Evolutionary conservation across 768 basidiomycete genomes (phyloP).

Genomic region (Omphalotus guepiniiformis): DNA sequence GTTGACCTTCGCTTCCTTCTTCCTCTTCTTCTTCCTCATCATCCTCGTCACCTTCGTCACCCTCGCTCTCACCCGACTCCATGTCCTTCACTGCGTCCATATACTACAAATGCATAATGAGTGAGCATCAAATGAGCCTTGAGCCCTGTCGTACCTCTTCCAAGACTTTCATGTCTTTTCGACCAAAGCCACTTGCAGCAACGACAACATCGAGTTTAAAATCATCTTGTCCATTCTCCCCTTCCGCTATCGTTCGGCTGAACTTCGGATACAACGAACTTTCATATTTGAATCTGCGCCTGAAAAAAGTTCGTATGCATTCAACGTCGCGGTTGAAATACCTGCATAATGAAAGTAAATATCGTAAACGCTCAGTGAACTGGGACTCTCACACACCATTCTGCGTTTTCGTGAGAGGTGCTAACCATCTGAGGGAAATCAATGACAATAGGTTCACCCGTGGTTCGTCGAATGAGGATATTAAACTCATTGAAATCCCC

Average conservation of each 20-base stretch:
- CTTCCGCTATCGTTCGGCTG: constrained; percentile 52
- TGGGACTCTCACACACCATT: constrained; percentile 59
- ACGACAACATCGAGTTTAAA: constrained; percentile 89
- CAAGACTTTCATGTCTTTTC: constrained; percentile 74
- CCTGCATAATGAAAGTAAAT: constrained; percentile 41
- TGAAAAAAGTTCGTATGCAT: constrained; percentile 92
- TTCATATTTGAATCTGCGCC: constrained; percentile 88
- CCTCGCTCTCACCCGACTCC: constrained; percentile 27
- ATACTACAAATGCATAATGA: constrained; percentile 43
- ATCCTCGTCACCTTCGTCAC: constrained; percentile 29
- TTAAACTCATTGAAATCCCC: constrained; percentile 99
- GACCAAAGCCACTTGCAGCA: constrained; percentile 89
- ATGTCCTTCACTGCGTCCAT: constrained; percentile 41
- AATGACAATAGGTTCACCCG: constrained; percentile 80
- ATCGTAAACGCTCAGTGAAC: constrained; percentile 10
- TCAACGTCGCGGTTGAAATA: constrained; percentile 99
- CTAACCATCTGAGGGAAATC: constrained; percentile 99
- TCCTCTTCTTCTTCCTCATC: constrained; percentile 35
- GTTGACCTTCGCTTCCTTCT: constrained; percentile 33
- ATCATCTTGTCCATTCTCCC: constrained; percentile 38
- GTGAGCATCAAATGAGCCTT: constrained; percentile 16
- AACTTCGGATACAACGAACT: constrained; percentile 86
- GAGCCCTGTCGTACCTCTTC: constrained; percentile 65
- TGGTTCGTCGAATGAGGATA: constrained; percentile 81
- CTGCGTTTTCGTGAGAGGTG: constrained; percentile 94